Percentiles rank a stretch among this genome's conserved stretches.
These are phyloP conservation scores for Furcasterigmium furcatum DNA, from an alignment of 2,329 filamentous ascomycete species.

Conservation along the genomic window DNA sequence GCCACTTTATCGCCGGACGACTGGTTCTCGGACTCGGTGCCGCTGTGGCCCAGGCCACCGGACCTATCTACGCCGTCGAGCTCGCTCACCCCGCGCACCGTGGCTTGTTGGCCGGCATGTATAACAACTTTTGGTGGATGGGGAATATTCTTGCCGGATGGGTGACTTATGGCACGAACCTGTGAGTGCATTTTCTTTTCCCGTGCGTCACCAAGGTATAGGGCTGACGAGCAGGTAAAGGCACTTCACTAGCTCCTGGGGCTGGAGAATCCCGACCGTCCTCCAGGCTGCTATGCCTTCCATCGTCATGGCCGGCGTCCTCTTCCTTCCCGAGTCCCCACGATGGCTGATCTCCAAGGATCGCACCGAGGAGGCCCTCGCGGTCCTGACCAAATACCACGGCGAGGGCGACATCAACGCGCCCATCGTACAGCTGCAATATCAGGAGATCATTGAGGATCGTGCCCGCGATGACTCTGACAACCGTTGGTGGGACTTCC, in stretches of 20 bases:
- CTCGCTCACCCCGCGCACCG: constrained; percentile 60
- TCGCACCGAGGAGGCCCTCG: constrained; percentile 51
- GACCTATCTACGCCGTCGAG: constrained; percentile 60
- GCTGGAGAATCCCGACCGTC: constrained; percentile 59
- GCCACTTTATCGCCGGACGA: constrained; percentile 34
- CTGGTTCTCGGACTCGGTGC: constrained; percentile 52
- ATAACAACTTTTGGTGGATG: constrained; percentile 40
- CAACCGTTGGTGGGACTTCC: constrained; percentile 59
- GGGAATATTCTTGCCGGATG: constrained; percentile 55
- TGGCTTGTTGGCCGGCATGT: constrained; percentile 48
- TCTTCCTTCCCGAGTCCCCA: constrained; percentile 66
- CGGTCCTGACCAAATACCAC: constrained; percentile 59
- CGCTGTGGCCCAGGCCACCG: constrained; percentile 55
- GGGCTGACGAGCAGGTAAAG: neutral
- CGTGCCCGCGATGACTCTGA: constrained; percentile 42
- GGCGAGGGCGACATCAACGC: constrained; percentile 51
- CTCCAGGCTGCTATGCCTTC: constrained; percentile 37
- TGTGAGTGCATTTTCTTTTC: neutral
- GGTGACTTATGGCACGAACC: constrained; percentile 39
- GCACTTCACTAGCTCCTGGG: constrained; percentile 28
- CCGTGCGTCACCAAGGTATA: neutral
- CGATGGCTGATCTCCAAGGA: constrained; percentile 69
- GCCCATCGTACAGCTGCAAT: constrained; percentile 52
- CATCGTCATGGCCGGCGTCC: constrained; percentile 57
- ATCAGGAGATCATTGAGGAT: constrained; percentile 52